phyloP scores from a whole-genome alignment of 2,329 filamentous ascomycete species.

The Tolypocladium cylindrosporum region DNA sequence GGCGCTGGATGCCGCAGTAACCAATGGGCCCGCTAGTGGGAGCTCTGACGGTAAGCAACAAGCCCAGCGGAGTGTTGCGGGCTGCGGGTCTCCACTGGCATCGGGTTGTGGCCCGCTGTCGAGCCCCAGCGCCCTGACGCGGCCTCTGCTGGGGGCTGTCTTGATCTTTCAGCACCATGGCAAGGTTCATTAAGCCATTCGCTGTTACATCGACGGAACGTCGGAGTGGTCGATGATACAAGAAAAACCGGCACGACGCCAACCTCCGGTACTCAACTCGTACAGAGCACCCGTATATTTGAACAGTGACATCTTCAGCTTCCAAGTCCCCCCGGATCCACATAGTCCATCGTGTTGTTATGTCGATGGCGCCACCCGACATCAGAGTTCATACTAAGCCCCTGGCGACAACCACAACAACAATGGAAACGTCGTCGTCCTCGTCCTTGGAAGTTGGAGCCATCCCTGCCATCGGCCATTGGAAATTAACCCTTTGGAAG shows the following conservation, averaged over 20 bases:
- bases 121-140: background rate
- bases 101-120: background rate
- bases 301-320: background rate
- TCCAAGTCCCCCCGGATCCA: background rate
- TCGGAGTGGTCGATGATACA: background rate
- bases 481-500: too few relatives aligned
- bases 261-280: too few relatives aligned
- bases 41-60: background rate
- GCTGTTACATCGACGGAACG: too few relatives aligned
- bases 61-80: background rate
- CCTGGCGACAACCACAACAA: background rate
- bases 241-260: too few relatives aligned
- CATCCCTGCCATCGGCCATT: too few relatives aligned
- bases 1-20: conserved; percentile 13
- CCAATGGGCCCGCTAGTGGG: conserved; percentile 6
- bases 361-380: background rate
- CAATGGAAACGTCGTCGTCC: background rate
- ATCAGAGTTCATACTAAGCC: background rate
- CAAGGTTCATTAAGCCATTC: too few relatives aligned
- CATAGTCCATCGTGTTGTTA: background rate
- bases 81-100: background rate
- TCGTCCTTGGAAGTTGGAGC: too few relatives aligned
- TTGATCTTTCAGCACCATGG: too few relatives aligned
- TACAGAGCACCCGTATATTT: too few relatives aligned
- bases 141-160: background rate